Base-by-base conservation (phyloP, 129 eudicot genomes). In the Tagetes patula region DNA sequence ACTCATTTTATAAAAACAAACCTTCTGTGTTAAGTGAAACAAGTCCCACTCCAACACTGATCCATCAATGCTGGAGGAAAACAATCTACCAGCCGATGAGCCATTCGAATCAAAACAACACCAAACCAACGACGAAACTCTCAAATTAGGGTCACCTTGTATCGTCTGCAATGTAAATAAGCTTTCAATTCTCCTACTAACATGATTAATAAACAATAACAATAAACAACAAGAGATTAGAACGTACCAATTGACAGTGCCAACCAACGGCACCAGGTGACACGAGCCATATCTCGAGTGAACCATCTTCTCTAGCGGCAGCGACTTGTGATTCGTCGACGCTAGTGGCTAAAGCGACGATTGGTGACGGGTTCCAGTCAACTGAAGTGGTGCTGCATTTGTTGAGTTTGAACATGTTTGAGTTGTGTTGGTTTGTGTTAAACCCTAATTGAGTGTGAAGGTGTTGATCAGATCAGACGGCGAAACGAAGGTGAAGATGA, bases 211-310 rank as follows among this genome's bases (percentile, higher is more conserved):
- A 30, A 13, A 31, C 1, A 6, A 56, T 0, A 69, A 45, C 2
- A 45, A 32, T 4, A 33, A 8, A 0, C 32, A 4, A 20, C 3
- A n/a, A 2, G 39, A 5, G 27, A 2, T 1, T 31, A 8, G 8
- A 27, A 2, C 65, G 4, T 86, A 94, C 99, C 62, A 94, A 82
- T 68, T 84, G 96, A 65, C 96, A 84, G 89, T 94, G 96, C 99
- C 99, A 94, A 53, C 97, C 94, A 46, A 90, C 91, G 63, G 96
- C 84, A 53, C 99, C 99, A 2, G 97, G 97, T 8, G 99, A 90
- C 0, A 90, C 99, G 69, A 90, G 97, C 99, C 99, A 94, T 80
- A 94, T 85, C 80, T 90, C 99, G 0, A 94, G 83, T 0, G 99
- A 81, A 48, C 89, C 96, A 61, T 90, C 99, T 54, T 87, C 89